Evolutionary conservation across 371 early-diverging fungal species (phyloP).

Genomic region (Actinomortierella ambigua): DNA sequence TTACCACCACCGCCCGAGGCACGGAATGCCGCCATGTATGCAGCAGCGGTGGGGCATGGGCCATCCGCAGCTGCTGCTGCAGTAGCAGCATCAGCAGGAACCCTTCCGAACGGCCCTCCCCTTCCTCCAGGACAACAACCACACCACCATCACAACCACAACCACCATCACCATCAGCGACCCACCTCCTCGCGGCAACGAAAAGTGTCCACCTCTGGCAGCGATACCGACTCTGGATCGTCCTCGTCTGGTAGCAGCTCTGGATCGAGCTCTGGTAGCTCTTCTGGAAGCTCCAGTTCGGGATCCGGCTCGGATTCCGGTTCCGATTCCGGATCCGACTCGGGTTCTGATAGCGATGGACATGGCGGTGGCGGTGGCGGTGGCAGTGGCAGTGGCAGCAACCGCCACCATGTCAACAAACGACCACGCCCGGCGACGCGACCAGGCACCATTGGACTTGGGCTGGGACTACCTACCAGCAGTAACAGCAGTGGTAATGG

Average conservation of each 20-base stretch:
- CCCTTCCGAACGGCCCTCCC: too few relatives aligned
- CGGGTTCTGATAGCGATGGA: slow-evolving; percentile 27
- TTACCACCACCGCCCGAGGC: too few relatives aligned
- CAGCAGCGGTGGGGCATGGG: too few relatives aligned
- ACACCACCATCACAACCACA: background rate
- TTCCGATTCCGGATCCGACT: slow-evolving; percentile 30
- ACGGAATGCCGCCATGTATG: too few relatives aligned
- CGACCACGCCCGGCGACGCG: slow-evolving; percentile 11
- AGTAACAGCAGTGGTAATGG: slow-evolving; percentile 18
- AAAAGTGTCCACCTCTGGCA: slow-evolving; percentile 35
- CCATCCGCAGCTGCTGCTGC: too few relatives aligned
- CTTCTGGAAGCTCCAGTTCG: slow-evolving; percentile 41
- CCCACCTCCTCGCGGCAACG: too few relatives aligned
- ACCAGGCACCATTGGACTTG: slow-evolving; percentile 29
- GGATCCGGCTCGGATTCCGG: slow-evolving; percentile 41
- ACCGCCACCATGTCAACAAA: slow-evolving; percentile 3
- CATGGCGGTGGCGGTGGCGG: background rate
- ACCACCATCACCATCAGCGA: slow-evolving; percentile 3
- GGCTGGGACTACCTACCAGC: slow-evolving; percentile 27
- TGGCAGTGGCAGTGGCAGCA: background rate
- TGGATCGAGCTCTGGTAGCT: slow-evolving; percentile 41
- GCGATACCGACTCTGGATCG: slow-evolving; percentile 35
- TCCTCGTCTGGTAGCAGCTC: slow-evolving; percentile 31
- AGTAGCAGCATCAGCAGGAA: too few relatives aligned
- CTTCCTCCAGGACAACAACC: slow-evolving; percentile 1